phyloP scores from a whole-genome alignment of 192 early-diverging fungal species.

The Paraglomus brasilianum region DNA sequence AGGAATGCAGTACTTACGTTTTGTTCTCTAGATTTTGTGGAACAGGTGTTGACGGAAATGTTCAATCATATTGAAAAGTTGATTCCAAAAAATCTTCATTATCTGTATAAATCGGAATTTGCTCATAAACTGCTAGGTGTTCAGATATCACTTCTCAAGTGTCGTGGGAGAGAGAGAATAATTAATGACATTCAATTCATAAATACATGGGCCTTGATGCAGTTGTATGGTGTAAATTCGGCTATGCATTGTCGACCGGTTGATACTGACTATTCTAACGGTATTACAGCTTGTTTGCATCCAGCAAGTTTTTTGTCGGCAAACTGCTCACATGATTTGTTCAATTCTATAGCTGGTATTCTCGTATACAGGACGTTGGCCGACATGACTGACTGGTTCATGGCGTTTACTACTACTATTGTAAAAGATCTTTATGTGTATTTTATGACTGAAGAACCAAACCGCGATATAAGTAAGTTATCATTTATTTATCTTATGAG shows the following conservation, averaged over 20 bases:
- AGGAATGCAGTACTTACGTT: not conserved
- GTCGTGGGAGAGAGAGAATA: not conserved
- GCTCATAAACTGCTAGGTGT: conserved; percentile 17
- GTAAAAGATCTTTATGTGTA: no score
- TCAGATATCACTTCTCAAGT: conserved; percentile 23
- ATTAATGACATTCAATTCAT: not conserved
- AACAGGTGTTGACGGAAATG: not conserved
- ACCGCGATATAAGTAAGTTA: no score
- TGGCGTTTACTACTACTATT: no score
- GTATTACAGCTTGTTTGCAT: no score
- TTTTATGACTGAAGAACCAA: no score
- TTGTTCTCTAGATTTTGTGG: conserved; percentile 7
- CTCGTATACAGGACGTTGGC: no score
- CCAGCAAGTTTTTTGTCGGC: no score
- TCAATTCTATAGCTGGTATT: no score
- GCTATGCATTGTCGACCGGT: not conserved
- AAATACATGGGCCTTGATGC: conserved; percentile 14
- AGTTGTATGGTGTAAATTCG: conserved; percentile 3
- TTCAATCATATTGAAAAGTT: conserved; percentile 14
- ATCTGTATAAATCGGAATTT: conserved; percentile 5
- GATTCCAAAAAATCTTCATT: not conserved
- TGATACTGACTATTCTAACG: no score
- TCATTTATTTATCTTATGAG: no score
- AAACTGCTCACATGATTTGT: no score
- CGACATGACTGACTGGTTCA: no score